Conservation (phyloP, 1,284 basidiomycete species). For the Porogramme epimiltina region DNA sequence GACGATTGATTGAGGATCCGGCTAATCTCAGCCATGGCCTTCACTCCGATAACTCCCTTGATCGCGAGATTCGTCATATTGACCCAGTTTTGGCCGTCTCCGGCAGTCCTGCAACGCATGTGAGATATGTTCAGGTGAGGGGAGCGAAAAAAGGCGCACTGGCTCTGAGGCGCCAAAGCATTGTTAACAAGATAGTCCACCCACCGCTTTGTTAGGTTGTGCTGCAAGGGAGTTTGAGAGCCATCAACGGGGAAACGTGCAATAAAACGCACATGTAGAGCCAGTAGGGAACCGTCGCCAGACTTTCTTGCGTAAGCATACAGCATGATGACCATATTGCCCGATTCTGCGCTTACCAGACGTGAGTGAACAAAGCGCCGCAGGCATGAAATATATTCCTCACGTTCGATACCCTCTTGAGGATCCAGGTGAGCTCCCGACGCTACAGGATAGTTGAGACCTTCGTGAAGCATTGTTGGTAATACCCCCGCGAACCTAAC, state of each 20-base stretch:
- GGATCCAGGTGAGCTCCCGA: conserved; percentile 5
- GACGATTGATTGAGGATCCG: conserved; percentile 47
- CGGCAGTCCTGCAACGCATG: background rate
- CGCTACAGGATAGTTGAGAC: conserved; percentile 2
- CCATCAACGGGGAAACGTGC: background rate
- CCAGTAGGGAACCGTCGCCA: conserved; percentile 53
- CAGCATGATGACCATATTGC: conserved; percentile 74
- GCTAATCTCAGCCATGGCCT: conserved; percentile 63
- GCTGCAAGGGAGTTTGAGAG: conserved; percentile 34
- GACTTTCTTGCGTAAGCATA: conserved; percentile 65
- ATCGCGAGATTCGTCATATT: conserved; percentile 79
- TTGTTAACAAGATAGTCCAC: conserved; percentile 64
- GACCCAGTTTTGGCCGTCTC: conserved; percentile 39
- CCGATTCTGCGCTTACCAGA: conserved; percentile 47
- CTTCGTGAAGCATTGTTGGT: background rate
- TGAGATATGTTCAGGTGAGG: conserved; percentile 33
- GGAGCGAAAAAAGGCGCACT: conserved; percentile 44
- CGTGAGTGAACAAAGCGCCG: background rate
- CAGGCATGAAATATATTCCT: background rate
- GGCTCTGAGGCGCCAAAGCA: conserved; percentile 52
- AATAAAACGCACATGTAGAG: conserved; percentile 45
- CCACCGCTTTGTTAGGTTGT: conserved; percentile 63
- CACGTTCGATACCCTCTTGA: conserved; percentile 9
- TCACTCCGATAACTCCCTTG: conserved; percentile 71
- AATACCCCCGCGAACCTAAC: background rate